Evolutionary conservation across 78 protist species (phyloP).

Genomic region (Trichosphaerium sp.): DNA sequence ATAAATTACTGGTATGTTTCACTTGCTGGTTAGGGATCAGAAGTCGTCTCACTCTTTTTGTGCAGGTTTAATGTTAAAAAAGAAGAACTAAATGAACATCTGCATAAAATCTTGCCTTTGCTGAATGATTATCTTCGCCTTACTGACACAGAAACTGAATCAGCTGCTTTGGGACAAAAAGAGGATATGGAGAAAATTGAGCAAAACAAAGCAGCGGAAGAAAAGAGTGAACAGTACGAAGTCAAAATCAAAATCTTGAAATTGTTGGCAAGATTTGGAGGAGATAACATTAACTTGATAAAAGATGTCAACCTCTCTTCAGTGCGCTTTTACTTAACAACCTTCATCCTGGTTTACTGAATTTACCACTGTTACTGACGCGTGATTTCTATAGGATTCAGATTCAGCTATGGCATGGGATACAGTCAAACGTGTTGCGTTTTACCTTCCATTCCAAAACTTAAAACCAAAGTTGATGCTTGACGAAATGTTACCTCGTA

Average conservation of each 20-base stretch:
- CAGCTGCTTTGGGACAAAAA: too few relatives aligned
- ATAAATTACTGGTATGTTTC: constrained; percentile 18
- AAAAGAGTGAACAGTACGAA: not conserved
- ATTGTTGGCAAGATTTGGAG: not conserved
- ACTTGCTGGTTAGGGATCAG: not conserved
- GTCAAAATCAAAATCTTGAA: not conserved
- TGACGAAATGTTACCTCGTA: not conserved
- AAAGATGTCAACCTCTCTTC: not conserved
- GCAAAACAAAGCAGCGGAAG: not conserved
- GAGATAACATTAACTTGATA: not conserved
- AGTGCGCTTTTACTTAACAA: too few relatives aligned
- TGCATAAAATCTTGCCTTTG: constrained; percentile 10
- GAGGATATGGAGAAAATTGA: not conserved
- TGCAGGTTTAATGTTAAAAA: not conserved
- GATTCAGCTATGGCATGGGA: constrained; percentile 55
- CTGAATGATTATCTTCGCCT: constrained; percentile 33
- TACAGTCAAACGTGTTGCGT: not conserved
- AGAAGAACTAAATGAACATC: constrained; percentile 5
- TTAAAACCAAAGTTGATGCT: not conserved
- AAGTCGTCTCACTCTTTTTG: too few relatives aligned
- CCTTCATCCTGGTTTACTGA: too few relatives aligned
- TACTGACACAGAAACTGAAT: not conserved
- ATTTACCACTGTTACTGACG: too few relatives aligned
- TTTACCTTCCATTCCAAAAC: constrained; percentile 42
- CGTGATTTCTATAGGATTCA: too few relatives aligned